Percentiles rank a stretch among this genome's conserved stretches.
Evolutionary conservation across 495 filamentous ascomycete genomes (phyloP).

Genomic region (Podospora sp.): DNA sequence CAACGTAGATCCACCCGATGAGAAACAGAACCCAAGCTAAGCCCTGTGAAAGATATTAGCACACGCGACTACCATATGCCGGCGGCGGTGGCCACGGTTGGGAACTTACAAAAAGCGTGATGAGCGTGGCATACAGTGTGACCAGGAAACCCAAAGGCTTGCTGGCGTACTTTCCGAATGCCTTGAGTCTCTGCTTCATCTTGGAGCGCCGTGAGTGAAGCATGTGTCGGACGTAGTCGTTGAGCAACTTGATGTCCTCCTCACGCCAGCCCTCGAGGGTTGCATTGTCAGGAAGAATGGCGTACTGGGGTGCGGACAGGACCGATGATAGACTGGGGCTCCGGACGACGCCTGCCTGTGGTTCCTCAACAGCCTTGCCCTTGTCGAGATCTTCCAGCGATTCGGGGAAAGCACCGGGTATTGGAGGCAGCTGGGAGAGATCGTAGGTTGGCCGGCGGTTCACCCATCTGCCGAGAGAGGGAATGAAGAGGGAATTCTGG

Average conservation of each 20-base stretch:
- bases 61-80: too few species aligned
- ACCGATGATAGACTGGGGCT: constrained; percentile 48
- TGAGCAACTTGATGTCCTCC: constrained; percentile 69
- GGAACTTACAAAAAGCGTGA: constrained; percentile 62
- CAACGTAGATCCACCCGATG: constrained; percentile 87
- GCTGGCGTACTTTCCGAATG: constrained; percentile 72
- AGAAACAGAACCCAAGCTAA: constrained; percentile 82
- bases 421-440: constrained; percentile 52
- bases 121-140: constrained; percentile 76
- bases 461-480: constrained; percentile 64
- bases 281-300: constrained; percentile 65
- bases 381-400: constrained; percentile 26
- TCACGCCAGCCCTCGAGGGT: constrained; percentile 68
- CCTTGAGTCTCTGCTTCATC: constrained; percentile 73
- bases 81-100: too few species aligned
- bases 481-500: constrained; percentile 76
- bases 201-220: constrained; percentile 74
- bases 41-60: constrained; percentile 38
- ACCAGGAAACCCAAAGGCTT: constrained; percentile 75
- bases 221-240: constrained; percentile 82
- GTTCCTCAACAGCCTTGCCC: constrained; percentile 15
- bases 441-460: constrained; percentile 76
- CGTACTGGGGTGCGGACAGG: constrained; percentile 52
- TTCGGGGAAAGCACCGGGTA: constrained; percentile 30
- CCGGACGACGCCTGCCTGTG: constrained; percentile 16